phyloP scores from a whole-genome alignment of 2,329 filamentous ascomycete species.

The Neopestalotiopsis sp. region DNA sequence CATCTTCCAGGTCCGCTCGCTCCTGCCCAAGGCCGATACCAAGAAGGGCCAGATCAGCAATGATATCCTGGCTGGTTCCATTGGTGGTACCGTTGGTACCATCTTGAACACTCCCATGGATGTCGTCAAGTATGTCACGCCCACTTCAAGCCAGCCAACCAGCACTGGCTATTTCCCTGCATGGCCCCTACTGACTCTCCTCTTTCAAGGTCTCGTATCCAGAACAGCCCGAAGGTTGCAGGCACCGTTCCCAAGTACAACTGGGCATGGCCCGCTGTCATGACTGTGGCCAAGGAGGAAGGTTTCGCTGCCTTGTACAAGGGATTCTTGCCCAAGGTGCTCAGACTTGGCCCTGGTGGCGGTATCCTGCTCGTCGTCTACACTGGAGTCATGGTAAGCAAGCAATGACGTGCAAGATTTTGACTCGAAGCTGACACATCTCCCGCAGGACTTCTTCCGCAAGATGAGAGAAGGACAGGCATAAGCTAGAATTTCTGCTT shows the following conservation, averaged over 20 bases:
- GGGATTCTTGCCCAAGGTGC: conserved; percentile 95
- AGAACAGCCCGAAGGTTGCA: conserved; percentile 87
- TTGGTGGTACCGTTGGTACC: conserved; percentile 88
- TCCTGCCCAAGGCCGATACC: conserved; percentile 81
- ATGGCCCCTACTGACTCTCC: not conserved
- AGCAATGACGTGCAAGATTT: conserved; percentile 5
- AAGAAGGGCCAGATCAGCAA: conserved; percentile 85
- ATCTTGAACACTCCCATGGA: conserved; percentile 95
- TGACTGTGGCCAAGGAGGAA: conserved; percentile 90
- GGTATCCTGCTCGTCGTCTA: conserved; percentile 81
- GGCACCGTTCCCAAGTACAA: conserved; percentile 93
- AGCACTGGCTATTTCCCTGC: not conserved
- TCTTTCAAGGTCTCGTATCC: conserved; percentile 72
- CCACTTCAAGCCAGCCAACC: not conserved
- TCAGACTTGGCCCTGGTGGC: conserved; percentile 63
- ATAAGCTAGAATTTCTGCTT: conserved; percentile 3
- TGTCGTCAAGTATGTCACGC: conserved; percentile 75
- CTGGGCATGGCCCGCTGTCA: conserved; percentile 92
- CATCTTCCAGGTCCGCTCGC: conserved; percentile 92
- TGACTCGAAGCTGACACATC: conserved; percentile 7
- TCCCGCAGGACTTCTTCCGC: conserved; percentile 30
- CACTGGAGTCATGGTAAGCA: conserved; percentile 72
- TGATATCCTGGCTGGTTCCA: conserved; percentile 82
- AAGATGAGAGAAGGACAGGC: conserved; percentile 26
- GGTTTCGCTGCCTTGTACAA: conserved; percentile 94